Evolutionary conservation across 768 basidiomycete species (phyloP), one percentile per base, ranked within the genome.

Genomic region (Pisolithus tinctorius): DNA sequence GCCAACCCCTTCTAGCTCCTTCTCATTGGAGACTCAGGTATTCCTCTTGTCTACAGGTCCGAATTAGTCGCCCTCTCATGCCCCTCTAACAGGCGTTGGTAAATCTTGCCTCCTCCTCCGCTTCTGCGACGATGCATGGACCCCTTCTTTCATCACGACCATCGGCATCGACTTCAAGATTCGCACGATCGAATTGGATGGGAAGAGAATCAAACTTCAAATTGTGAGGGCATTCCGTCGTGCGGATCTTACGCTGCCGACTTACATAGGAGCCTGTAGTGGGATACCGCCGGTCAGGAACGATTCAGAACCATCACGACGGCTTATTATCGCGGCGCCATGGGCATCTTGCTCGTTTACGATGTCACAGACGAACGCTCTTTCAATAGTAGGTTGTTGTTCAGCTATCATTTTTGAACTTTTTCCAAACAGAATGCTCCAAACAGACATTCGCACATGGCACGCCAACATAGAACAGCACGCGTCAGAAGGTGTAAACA

Each of bases 161-260:
- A 99, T 99, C 69, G 96, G 95, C 53, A 94, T 97, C 60, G 93
- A 96, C 81, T 96, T 96, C 80, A 95, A 94, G 85, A 98, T 98
- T 71, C 85, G 95, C 31, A 97, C 94, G 47, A 97, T 98, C 67
- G 94, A 98, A 69, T 80, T 98, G 46, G 95, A 98, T 61, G 95
- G 95, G 38, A 97, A 97, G 74, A 83, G 91, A 42, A 93, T 97
- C 68, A 98, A 98, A 73, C 80, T 98, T n/a, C 95, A 98, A 71
- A 98, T 98, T 68, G 94, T 95, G 57, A 59, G 89, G 79, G 11
- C 14, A 26, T 23, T 3, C n/a, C 31, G 29, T 46, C 34, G 7
- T 27, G 5, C 29, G 30, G 30, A 9, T 46, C 45, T 16, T n/a
- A 20, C 20, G 6, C 37, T 11, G 29, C 36, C 3, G 26, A n/a